Evolutionary conservation across 2,329 filamentous ascomycete genomes (phyloP).

Genomic region (Colletotrichum sp.): DNA sequence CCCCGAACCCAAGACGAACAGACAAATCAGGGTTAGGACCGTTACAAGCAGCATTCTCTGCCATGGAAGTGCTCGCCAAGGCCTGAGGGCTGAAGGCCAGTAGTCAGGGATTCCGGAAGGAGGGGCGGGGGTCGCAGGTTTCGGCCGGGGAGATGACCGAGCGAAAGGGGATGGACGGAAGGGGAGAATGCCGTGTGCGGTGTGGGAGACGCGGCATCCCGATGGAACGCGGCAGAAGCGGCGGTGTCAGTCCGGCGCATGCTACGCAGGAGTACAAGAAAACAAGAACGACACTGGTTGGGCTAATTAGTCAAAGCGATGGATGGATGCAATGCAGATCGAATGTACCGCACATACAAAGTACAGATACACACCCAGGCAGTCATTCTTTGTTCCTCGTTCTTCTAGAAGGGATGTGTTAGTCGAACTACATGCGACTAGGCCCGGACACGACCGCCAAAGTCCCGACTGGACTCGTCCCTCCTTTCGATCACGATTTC

Average conservation of each 20-base stretch:
- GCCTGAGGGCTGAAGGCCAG: neutral
- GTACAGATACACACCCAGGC: neutral
- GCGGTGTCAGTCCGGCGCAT: neutral
- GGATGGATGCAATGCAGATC: neutral
- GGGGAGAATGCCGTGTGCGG: slow-evolving; percentile 6
- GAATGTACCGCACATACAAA: neutral
- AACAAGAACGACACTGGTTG: neutral
- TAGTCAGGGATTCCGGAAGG: neutral
- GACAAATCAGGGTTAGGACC: neutral
- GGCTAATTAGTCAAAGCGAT: neutral
- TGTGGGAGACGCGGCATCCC: neutral
- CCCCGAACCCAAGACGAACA: neutral
- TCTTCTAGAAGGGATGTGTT: neutral
- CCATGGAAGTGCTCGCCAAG: neutral
- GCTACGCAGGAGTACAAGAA: neutral
- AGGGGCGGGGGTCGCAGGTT: neutral
- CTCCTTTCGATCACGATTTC: neutral
- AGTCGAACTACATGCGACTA: neutral
- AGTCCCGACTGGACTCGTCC: neutral
- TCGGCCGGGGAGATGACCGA: slow-evolving; percentile 8
- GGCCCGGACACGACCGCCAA: neutral
- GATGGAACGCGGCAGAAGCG: neutral
- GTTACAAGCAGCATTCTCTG: neutral
- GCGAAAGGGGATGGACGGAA: neutral
- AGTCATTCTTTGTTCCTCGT: neutral